Base-by-base conservation (phyloP, 1,139 yeast species). In the Geotrichum carabidarum region DNA sequence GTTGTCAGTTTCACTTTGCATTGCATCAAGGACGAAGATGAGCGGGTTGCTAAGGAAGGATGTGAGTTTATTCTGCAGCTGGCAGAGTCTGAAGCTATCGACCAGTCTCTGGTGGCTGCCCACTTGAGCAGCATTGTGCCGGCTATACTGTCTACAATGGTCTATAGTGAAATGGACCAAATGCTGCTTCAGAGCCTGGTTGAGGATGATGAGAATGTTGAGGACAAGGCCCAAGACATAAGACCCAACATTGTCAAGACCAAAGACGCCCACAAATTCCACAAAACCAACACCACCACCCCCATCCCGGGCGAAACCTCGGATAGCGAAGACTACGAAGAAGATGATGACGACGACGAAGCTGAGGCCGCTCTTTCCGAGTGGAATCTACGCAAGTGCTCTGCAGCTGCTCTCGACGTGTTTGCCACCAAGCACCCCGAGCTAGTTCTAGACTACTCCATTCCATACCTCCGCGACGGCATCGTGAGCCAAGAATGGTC, bases 361-460 rank as follows among this genome's bases (percentile, higher is more conserved):
- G 82, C 78, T 51, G 86, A 78, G 58, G 77, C 74, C 53, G 82
- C 78, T 38, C 73, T 82, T 44, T 82, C 82, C 48, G 91, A 84
- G 62, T 93, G 99, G 99, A 89, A 85, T 64, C 73, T 93, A 58
- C 79, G 99, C 67, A 93, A 91, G 70, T 91, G 98, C 69, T 79
- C 96, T 4, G 98, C 98, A 5, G 95, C 97, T 2, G 85, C 97
- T 0, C 76, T 93, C 48, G 99, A 93, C 68, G 79, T 84, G 1
- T 74, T 93, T 58, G 86, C 97, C 0, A 76, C 83, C 31, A 76
- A 78, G 51, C 77, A 79, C 57, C 93, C 97, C 0, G 78, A 76
- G 8, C 82, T 80, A 57, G 93, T 89, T 2, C 74, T 91, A 49
- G 75, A 78, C 38, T 75, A 81, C 12, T 78, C 89, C 0, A 76